phyloP scores from a whole-genome alignment of 192 early-diverging fungal genomes.

The Coemansia sp. region DNA sequence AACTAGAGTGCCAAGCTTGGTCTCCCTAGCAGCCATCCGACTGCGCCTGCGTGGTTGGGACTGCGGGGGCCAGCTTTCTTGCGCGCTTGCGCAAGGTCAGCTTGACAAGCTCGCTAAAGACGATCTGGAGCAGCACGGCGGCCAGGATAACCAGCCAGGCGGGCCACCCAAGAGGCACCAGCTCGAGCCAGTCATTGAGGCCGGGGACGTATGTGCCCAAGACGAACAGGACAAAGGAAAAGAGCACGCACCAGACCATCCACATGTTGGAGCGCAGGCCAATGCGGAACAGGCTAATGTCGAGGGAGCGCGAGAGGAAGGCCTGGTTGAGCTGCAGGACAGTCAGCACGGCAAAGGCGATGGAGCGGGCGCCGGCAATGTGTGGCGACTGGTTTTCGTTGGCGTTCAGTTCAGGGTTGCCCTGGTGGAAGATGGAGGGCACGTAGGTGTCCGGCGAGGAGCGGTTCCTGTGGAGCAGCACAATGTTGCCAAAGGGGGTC shows the following conservation, averaged over 20 bases:
- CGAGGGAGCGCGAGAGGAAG: slow-evolving; percentile 76
- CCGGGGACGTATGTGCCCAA: slow-evolving; percentile 78
- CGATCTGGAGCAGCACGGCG: slow-evolving; percentile 53
- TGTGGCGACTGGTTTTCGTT: slow-evolving; percentile 38
- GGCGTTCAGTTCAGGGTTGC: slow-evolving; percentile 42
- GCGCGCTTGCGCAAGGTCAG: slow-evolving; percentile 42
- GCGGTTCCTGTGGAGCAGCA: slow-evolving; percentile 17
- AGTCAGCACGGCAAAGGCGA: slow-evolving; percentile 78
- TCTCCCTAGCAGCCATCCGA: too few relatives aligned
- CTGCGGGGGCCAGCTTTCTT: neutral
- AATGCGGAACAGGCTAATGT: slow-evolving; percentile 67
- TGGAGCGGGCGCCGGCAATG: slow-evolving; percentile 43
- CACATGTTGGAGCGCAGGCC: slow-evolving; percentile 73
- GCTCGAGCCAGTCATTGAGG: slow-evolving; percentile 56
- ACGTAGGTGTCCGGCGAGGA: slow-evolving; percentile 26
- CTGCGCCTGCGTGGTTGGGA: neutral
- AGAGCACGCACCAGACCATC: slow-evolving; percentile 72
- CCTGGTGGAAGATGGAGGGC: slow-evolving; percentile 43
- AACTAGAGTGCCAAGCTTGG: too few relatives aligned
- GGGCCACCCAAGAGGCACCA: slow-evolving; percentile 53
- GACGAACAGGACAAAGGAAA: slow-evolving; percentile 67
- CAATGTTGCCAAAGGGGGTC: slow-evolving; percentile 38
- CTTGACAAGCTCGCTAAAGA: slow-evolving; percentile 62
- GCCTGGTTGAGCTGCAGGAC: slow-evolving; percentile 83
- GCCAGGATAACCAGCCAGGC: slow-evolving; percentile 65